These are phyloP conservation scores for Skeletonema tropicum DNA, from an alignment of 108 stramenopile species.

Conservation along the genomic window DNA sequence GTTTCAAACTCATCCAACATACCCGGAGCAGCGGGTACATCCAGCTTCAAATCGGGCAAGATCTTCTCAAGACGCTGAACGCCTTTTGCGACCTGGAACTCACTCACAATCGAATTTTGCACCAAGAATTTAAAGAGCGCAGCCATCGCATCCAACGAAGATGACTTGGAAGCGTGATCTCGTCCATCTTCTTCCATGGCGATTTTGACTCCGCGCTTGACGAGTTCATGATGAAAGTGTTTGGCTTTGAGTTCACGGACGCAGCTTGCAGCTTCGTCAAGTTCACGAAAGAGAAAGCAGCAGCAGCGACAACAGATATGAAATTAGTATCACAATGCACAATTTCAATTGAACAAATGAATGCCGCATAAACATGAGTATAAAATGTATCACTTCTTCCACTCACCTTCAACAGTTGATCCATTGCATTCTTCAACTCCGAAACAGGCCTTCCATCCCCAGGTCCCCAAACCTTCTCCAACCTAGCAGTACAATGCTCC, in stretches of 20 bases:
- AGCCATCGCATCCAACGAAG: slow-evolving; percentile 82
- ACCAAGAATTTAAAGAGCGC: slow-evolving; percentile 63
- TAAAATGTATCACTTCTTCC: too few relatives aligned
- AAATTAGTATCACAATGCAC: background rate
- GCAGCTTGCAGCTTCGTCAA: slow-evolving; percentile 92
- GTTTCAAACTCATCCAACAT: slow-evolving; percentile 76
- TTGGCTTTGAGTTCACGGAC: slow-evolving; percentile 85
- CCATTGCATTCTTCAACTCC: slow-evolving; percentile 94
- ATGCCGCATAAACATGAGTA: background rate
- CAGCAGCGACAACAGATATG: background rate
- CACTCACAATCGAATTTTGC: slow-evolving; percentile 80
- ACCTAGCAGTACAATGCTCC: slow-evolving; percentile 89
- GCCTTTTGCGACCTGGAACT: slow-evolving; percentile 85
- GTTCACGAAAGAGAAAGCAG: slow-evolving; percentile 78
- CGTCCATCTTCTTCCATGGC: slow-evolving; percentile 88
- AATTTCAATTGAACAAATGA: background rate
- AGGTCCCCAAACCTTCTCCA: slow-evolving; percentile 96
- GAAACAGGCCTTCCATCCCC: slow-evolving; percentile 94
- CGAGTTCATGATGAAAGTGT: slow-evolving; percentile 96
- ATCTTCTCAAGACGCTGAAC: slow-evolving; percentile 69
- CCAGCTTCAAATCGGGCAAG: slow-evolving; percentile 71
- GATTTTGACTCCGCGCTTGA: slow-evolving; percentile 93
- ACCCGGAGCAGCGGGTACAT: slow-evolving; percentile 72
- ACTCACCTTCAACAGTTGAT: slow-evolving; percentile 76
- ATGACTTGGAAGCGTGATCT: slow-evolving; percentile 31